A percentile compares a stretch with the other conserved stretches of the same genome.
Evolutionary conservation across 2,329 filamentous ascomycete genomes (phyloP).

Genomic region (Sodiomyces alkalinus): DNA sequence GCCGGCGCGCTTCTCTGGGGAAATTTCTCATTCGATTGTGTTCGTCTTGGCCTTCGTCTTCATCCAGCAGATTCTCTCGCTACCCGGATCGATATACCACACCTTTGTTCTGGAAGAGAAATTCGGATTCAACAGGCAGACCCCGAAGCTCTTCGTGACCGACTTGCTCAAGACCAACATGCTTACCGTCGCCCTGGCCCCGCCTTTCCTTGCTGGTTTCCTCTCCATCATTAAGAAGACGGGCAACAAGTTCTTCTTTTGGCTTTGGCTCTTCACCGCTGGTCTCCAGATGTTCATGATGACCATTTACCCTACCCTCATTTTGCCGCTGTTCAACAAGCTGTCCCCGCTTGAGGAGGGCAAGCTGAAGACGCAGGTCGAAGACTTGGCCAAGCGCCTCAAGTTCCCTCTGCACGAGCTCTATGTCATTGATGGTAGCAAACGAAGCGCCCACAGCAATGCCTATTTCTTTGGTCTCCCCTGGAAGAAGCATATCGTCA

Average conservation of each 20-base stretch:
- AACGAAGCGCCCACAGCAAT: constrained; percentile 75
- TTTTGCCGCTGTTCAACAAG: constrained; percentile 96
- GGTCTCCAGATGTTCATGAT: constrained; percentile 87
- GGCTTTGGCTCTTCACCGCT: constrained; percentile 87
- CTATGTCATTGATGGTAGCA: constrained; percentile 87
- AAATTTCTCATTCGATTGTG: constrained; percentile 84
- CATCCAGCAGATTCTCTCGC: constrained; percentile 61
- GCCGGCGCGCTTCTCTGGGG: constrained; percentile 68
- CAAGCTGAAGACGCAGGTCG: constrained; percentile 73
- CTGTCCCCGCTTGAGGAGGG: constrained; percentile 82
- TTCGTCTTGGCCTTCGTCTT: constrained; percentile 82
- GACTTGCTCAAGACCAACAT: constrained; percentile 87
- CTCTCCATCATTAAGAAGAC: constrained; percentile 89
- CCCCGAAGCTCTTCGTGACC: constrained; percentile 68
- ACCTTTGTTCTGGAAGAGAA: constrained; percentile 93
- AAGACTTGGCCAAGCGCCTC: constrained; percentile 66
- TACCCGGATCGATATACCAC: constrained; percentile 79
- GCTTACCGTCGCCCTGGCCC: constrained; percentile 63
- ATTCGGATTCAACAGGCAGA: constrained; percentile 99
- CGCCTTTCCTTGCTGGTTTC: constrained; percentile 83
- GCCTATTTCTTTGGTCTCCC: constrained; percentile 94
- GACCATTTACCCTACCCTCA: constrained; percentile 88
- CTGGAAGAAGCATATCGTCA: constrained; percentile 99
- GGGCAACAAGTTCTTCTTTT: constrained; percentile 92
- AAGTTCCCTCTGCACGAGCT: constrained; percentile 87